Evolutionary conservation across 805 yeast genomes (phyloP).

Genomic region (Barnettozyma salicaria): DNA sequence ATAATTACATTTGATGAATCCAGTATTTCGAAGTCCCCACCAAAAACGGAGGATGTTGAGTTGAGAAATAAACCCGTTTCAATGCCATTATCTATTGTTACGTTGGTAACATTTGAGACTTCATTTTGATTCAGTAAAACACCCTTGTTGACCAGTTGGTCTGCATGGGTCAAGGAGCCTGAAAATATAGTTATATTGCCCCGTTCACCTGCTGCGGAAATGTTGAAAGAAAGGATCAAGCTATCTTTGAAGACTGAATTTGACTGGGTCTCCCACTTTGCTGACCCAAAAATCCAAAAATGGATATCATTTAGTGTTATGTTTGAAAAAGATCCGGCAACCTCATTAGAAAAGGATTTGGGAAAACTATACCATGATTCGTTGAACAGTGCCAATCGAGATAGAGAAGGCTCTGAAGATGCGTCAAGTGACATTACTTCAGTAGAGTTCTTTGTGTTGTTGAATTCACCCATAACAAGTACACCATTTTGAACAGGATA

Average conservation of each 20-base stretch:
- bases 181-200: constrained; percentile 19
- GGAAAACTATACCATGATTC: constrained; percentile 42
- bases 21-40: constrained; percentile 45
- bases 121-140: constrained; percentile 12
- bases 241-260: constrained; percentile 31
- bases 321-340: constrained; percentile 10
- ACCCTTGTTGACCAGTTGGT: constrained; percentile 17
- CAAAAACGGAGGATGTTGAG: constrained; percentile 45
- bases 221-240: constrained; percentile 27
- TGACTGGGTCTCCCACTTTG: constrained; percentile 38
- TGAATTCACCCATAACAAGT: constrained; percentile 43
- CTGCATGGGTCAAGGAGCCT: constrained; percentile 22
- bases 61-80: constrained; percentile 40
- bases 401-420: constrained; percentile 29
- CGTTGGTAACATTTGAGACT: constrained; percentile 16
- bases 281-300: constrained; percentile 35
- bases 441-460: constrained; percentile 30
- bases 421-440: constrained; percentile 26
- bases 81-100: constrained; percentile 21
- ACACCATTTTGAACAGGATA: constrained; percentile 31
- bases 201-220: constrained; percentile 21
- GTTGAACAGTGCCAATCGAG: constrained; percentile 32
- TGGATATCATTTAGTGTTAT: constrained; percentile 34
- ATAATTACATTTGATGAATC: constrained; percentile 22
- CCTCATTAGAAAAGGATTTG: constrained; percentile 20